Conservation (phyloP, 2,329 filamentous ascomycete species). For the Hawksworthiomyces lignivorus region DNA sequence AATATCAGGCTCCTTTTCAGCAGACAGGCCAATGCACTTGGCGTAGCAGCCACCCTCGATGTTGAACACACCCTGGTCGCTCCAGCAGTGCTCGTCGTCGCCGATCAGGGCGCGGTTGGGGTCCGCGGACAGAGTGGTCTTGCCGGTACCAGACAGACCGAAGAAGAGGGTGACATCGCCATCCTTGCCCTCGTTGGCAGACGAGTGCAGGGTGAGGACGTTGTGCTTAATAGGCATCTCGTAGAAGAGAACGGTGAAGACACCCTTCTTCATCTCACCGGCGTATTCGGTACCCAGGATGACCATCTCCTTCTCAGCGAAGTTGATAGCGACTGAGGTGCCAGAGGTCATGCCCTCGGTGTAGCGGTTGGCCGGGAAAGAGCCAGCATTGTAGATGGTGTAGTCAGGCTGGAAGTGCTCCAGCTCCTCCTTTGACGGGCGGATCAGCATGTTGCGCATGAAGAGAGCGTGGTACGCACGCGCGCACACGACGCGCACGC, state of each 20-base stretch:
- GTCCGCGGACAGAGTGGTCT: slow-evolving; percentile 96
- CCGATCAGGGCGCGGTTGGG: slow-evolving; percentile 94
- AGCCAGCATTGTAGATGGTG: slow-evolving; percentile 98
- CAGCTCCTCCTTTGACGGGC: slow-evolving; percentile 81
- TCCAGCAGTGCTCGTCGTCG: slow-evolving; percentile 99
- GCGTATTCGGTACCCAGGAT: slow-evolving; percentile 99
- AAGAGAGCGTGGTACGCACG: slow-evolving; percentile 99
- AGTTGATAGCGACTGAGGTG: slow-evolving; percentile 98
- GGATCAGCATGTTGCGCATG: slow-evolving; percentile 99
- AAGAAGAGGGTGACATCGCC: slow-evolving; percentile 99
- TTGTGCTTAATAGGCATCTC: slow-evolving; percentile 99
- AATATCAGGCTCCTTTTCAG: slow-evolving; percentile 98
- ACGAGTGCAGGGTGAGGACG: slow-evolving; percentile 95
- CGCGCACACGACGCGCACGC: slow-evolving; percentile 94
- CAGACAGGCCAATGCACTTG: slow-evolving; percentile 95
- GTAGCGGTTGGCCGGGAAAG: slow-evolving; percentile 97
- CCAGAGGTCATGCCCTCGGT: slow-evolving; percentile 98
- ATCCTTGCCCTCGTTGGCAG: slow-evolving; percentile 89
- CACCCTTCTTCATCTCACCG: slow-evolving; percentile 94
- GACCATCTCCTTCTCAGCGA: slow-evolving; percentile 99
- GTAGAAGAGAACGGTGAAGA: slow-evolving; percentile 99
- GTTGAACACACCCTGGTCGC: slow-evolving; percentile 94
- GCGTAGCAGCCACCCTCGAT: slow-evolving; percentile 99
- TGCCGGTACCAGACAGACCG: slow-evolving; percentile 94
- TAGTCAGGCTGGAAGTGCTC: slow-evolving; percentile 98